phyloP scores from a whole-genome alignment of 805 yeast species.

The Huiozyma naganishii region DNA sequence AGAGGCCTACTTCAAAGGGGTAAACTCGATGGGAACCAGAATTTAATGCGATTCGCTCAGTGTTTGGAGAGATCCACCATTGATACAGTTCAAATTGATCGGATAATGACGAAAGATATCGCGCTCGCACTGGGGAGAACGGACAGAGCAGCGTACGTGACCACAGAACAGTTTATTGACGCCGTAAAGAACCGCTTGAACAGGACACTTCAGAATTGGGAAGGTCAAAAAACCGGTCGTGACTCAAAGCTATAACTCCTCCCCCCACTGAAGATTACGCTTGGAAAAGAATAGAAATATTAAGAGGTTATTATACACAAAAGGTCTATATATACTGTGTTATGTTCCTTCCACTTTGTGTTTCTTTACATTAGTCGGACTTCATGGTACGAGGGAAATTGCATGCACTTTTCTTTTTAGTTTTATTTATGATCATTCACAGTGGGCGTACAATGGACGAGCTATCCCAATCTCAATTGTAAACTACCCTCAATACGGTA shows the following conservation, averaged over 20 bases:
- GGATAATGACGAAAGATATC: slow-evolving; percentile 90
- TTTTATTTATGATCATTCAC: too few relatives aligned
- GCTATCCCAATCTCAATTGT: too few relatives aligned
- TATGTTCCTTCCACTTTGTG: not conserved
- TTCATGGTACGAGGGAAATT: too few relatives aligned
- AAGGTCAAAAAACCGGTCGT: not conserved
- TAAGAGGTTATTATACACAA: too few relatives aligned
- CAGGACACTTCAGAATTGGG: slow-evolving; percentile 2
- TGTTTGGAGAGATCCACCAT: slow-evolving; percentile 70
- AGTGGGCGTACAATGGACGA: too few relatives aligned
- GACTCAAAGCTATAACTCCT: not conserved
- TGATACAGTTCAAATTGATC: slow-evolving; percentile 74
- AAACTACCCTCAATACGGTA: too few relatives aligned
- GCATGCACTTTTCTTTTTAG: too few relatives aligned
- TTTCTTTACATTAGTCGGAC: not conserved
- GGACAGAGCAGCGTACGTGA: slow-evolving; percentile 68
- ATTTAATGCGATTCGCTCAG: slow-evolving; percentile 68
- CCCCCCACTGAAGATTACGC: too few relatives aligned
- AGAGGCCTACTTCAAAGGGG: slow-evolving; percentile 90
- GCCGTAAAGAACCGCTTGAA: slow-evolving; percentile 61
- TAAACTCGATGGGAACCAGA: slow-evolving; percentile 73
- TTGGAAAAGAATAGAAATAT: too few relatives aligned
- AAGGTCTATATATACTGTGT: not conserved
- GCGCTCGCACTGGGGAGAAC: slow-evolving; percentile 84
- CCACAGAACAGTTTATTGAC: slow-evolving; percentile 83